Percentiles rank a stretch among this genome's conserved stretches.
phyloP scores from a whole-genome alignment of 495 filamentous ascomycete species.

The Saxispiralis lemnorum region DNA sequence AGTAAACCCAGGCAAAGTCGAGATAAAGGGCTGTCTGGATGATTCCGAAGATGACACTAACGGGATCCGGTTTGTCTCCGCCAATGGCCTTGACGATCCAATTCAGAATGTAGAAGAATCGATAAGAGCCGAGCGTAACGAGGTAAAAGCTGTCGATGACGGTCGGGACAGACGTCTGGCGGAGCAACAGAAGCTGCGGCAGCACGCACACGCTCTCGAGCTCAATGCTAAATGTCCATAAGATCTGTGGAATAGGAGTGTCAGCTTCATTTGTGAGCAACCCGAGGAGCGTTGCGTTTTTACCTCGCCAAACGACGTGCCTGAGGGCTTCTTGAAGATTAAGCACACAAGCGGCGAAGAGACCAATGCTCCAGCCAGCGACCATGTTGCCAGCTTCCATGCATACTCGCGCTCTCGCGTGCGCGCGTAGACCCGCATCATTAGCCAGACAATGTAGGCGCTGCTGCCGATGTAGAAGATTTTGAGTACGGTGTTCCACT shows the following conservation, averaged over 20 bases:
- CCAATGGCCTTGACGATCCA: slow-evolving; percentile 60
- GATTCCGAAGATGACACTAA: slow-evolving; percentile 66
- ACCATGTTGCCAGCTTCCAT: slow-evolving; percentile 64
- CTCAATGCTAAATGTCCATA: slow-evolving; percentile 74
- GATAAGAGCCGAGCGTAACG: slow-evolving; percentile 71
- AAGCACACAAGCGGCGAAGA: slow-evolving; percentile 48
- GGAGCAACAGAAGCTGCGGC: slow-evolving; percentile 77
- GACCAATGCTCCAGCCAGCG: slow-evolving; percentile 39
- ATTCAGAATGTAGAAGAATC: slow-evolving; percentile 77
- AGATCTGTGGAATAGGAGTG: slow-evolving; percentile 30
- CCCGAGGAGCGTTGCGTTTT: slow-evolving; percentile 8
- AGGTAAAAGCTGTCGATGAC: slow-evolving; percentile 94
- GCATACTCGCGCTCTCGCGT: slow-evolving; percentile 79
- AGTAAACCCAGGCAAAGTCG: slow-evolving; percentile 97
- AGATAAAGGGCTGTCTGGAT: slow-evolving; percentile 81
- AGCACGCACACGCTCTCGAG: slow-evolving; percentile 82
- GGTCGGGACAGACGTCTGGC: slow-evolving; percentile 86
- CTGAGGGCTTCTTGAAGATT: slow-evolving; percentile 34
- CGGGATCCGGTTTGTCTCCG: slow-evolving; percentile 42
- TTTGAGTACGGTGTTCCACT: slow-evolving; percentile 63
- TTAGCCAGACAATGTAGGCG: slow-evolving; percentile 73
- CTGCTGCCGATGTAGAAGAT: slow-evolving; percentile 70
- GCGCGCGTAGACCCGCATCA: slow-evolving; percentile 71
- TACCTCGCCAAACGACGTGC: slow-evolving; percentile 38
- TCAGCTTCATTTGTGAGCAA: neutral